Percentiles rank a stretch among this genome's conserved stretches.
Evolutionary conservation across 2,329 filamentous ascomycete genomes (phyloP).

Genomic region (Apiospora kogelbergensis): DNA sequence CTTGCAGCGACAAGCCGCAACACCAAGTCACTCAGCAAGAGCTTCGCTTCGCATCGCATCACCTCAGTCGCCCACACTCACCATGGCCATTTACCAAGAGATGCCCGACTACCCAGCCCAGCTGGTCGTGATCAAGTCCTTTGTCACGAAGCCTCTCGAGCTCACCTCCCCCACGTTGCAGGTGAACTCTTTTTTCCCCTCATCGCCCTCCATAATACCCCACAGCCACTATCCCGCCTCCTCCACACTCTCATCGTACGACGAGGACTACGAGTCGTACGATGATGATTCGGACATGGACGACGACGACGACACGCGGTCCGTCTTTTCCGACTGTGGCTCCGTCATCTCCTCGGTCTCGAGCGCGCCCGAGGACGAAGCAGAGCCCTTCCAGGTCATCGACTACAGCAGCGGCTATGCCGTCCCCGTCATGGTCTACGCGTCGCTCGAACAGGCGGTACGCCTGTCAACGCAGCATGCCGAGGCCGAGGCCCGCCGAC

Average conservation of each 20-base stretch:
- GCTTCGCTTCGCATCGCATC: not conserved
- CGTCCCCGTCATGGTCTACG: conserved; percentile 29
- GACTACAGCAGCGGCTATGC: conserved; percentile 24
- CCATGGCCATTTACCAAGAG: not conserved
- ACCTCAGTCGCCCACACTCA: not conserved
- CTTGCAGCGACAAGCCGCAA: not conserved
- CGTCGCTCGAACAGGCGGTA: conserved; percentile 32
- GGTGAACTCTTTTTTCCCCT: not conserved
- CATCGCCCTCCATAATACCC: conserved; percentile 4
- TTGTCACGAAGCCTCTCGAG: conserved; percentile 1
- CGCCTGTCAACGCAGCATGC: conserved; percentile 24
- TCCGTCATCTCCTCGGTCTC: conserved; percentile 22
- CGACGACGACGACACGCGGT: conserved; percentile 19
- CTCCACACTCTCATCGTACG: not conserved
- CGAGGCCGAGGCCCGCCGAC: conserved; percentile 19
- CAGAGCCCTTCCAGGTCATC: conserved; percentile 19
- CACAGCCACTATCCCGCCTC: not conserved
- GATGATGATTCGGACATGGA: not conserved
- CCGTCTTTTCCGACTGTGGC: conserved; percentile 19
- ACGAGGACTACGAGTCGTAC: not conserved
- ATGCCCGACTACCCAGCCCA: not conserved
- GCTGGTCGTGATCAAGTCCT: not conserved
- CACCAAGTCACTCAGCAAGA: not conserved
- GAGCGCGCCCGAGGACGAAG: conserved; percentile 19
- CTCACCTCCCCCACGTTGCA: conserved; percentile 2